Evolutionary conservation across 306 rosid species (phyloP), one percentile per base, ranked within the genome.

Genomic region (Nissolia schottii): DNA sequence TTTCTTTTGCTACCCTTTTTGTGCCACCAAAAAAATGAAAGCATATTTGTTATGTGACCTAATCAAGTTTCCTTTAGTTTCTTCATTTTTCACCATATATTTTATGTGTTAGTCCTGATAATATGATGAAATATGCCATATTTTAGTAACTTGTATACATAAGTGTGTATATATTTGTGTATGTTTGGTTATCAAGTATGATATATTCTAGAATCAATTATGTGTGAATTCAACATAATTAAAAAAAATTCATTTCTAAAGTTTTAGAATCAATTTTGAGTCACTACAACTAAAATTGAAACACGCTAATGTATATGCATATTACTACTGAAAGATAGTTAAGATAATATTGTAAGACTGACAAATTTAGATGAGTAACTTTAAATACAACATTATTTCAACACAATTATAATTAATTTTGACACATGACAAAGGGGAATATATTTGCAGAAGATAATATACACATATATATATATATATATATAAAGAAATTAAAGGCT

Each of bases 371-470:
- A 10, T 51, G 16, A 9, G 15, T 16, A 46, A 53, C 37, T 15
- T 51, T n/a, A 62, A 62, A 48, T 11, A 38, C 22, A 23, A 48
- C 35, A n/a, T 12, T 49, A 35, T 23, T 53, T 7, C 16, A 73
- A 18, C 11, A 57, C 1, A 10, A 41, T 7, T 57, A 29, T 15
- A 45, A 60, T 31, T 31, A 60, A 31, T 74, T n/a, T 51, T 37
- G 64, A 13, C 19, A 37, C 4, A 35, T 43, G 18, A 4, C 13
- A 73, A 74, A 37, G 45, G 71, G 45, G 71, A 25, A 57, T 75
- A 58, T 75, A 66, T 46, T 35, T 2, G 50, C n/a, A 46, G 38
- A 70, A 69, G 74, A 75, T 65, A 66, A 50, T 62, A 64, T n/a
- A n/a, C n/a, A n/a, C n/a, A n/a, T n/a, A n/a, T n/a, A n/a, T n/a